Percentiles rank a stretch among this genome's conserved stretches.
phyloP scores from a whole-genome alignment of 2,329 filamentous ascomycete genomes.

The Clonostachys sp. region DNA sequence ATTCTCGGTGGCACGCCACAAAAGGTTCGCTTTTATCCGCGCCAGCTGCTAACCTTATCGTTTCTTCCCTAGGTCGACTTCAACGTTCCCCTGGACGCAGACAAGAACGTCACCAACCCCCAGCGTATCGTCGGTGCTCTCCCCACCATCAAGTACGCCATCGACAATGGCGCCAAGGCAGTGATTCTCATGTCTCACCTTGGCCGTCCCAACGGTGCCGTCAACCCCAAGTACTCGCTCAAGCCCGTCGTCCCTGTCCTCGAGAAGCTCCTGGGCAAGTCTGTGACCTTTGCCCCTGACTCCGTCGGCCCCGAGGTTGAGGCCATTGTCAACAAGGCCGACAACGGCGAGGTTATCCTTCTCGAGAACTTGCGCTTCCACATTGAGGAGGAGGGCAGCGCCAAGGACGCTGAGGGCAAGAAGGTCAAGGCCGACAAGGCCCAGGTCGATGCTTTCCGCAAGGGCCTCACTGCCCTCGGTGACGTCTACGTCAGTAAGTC shows the following conservation, averaged over 20 bases:
- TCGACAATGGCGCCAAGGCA: conserved; percentile 85
- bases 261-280: conserved; percentile 82
- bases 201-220: conserved; percentile 86
- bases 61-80: conserved; percentile 78
- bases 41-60: background rate
- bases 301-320: conserved; percentile 88
- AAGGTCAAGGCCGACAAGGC: conserved; percentile 97
- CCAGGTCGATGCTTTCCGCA: conserved; percentile 89
- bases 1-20: too few species aligned
- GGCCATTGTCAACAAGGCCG: conserved; percentile 79
- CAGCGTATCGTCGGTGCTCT: conserved; percentile 96
- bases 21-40: too few species aligned
- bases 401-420: conserved; percentile 89
- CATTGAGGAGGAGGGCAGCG: conserved; percentile 94
- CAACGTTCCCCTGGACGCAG: conserved; percentile 92
- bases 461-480: conserved; percentile 88
- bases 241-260: conserved; percentile 88
- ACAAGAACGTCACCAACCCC: conserved; percentile 95
- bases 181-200: conserved; percentile 98
- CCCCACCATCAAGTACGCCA: conserved; percentile 90
- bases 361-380: conserved; percentile 99
- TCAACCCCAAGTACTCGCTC: conserved; percentile 90
- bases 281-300: conserved; percentile 84
- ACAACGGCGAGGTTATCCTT: conserved; percentile 77
- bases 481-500: conserved; percentile 92